Evolutionary conservation across 495 filamentous ascomycete species (phyloP), one percentile per base, ranked within the genome.

Genomic region (Xylaria sp.): DNA sequence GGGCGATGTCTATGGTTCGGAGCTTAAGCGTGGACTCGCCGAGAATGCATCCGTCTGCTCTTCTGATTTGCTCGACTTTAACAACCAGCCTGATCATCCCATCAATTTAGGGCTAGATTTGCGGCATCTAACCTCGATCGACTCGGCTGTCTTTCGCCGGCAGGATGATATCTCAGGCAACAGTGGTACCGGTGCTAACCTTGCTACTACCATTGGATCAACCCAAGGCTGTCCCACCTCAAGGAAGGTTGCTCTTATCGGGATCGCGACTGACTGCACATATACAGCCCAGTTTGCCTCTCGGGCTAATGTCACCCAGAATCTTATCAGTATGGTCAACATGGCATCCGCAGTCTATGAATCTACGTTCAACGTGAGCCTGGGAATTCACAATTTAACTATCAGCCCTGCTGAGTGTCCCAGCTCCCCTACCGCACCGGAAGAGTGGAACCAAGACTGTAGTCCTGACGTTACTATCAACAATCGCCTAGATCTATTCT

Each of bases 221-320:
- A 92, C 91, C 0, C 78, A 80, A 14, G 96, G 96, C 58, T 99
- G 96, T 77, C 97, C 97, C 53, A 90, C 85, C 8, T 95, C 93
- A 6, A 89, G 93, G 68, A 94, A 92, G 80, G 93, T 99, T 41
- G 96, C 97, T 8, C 81, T 98, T 70, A 90, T 99, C 29, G 96
- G 96, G 15, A 90, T 99, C 24, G 94, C 94, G 7, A 96, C 94
- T 0, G 96, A 99, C 79, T 99, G 96, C 83, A 90, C 88, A 9
- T 98, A 97, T 76, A 93, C 90, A 65, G 82, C 82, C 1, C 82
- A 85, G 21, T 97, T 98, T 77, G 84, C 86, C 40, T 85, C 83
- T 17, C 85, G 87, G 24, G 86, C 89, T 21, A 80, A 85, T 5
- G 88, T 90, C 2, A 84, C 87, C 58, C 62, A 85, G 41, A 97